Percentiles rank a stretch among this genome's conserved stretches.
Evolutionary conservation across 495 filamentous ascomycete genomes (phyloP).

Genomic region (Lasiosphaeria hispida): DNA sequence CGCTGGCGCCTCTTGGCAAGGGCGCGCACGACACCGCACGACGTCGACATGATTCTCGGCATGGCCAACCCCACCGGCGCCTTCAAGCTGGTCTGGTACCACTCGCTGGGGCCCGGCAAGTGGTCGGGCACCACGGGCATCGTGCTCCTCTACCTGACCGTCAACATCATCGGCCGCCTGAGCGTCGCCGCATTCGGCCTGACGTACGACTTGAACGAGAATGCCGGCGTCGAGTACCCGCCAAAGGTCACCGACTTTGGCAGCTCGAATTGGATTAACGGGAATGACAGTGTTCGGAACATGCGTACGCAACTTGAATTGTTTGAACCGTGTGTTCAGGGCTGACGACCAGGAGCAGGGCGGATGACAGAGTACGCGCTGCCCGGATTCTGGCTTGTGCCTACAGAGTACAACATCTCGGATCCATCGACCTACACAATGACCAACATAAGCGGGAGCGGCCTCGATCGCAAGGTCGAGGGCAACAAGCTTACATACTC

Average conservation of each 20-base stretch:
- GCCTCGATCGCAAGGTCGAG: not conserved
- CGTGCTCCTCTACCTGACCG: not conserved
- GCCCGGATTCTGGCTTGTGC: no score
- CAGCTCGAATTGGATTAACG: no score
- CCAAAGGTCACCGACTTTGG: not conserved
- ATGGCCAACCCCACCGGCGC: slow-evolving; percentile 1
- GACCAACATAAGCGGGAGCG: not conserved
- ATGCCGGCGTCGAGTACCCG: not conserved
- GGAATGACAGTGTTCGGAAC: not conserved
- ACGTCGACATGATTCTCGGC: not conserved
- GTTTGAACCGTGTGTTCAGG: no score
- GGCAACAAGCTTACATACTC: not conserved
- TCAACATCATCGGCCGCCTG: slow-evolving; percentile 1
- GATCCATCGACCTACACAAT: not conserved
- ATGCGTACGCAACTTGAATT: not conserved
- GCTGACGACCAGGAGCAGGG: no score
- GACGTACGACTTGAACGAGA: slow-evolving; percentile 1
- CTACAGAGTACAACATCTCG: not conserved
- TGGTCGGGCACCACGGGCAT: not conserved
- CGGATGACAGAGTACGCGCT: no score
- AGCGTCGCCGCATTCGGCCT: slow-evolving; percentile 1
- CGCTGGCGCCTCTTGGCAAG: slow-evolving; percentile 31
- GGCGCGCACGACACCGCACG: not conserved
- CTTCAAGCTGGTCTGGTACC: not conserved
- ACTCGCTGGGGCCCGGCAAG: not conserved